A percentile compares a stretch with the other conserved stretches of the same genome.
These are phyloP conservation scores for Mollisia scopiformis DNA, from an alignment of 2,329 filamentous ascomycete genomes.

Conservation along the genomic window DNA sequence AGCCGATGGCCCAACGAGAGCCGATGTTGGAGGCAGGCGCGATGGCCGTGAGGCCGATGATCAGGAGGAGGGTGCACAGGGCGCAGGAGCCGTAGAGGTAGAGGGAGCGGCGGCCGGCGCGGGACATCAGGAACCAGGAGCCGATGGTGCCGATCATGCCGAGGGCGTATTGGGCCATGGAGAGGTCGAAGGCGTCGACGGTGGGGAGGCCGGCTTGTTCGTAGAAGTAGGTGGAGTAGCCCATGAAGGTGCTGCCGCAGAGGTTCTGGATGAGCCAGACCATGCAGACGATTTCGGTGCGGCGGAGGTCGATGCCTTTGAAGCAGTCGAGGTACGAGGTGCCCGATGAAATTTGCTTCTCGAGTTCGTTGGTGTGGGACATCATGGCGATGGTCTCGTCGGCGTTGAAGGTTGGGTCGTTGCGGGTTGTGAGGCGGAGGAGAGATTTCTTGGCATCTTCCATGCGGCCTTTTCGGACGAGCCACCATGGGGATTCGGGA, in stretches of 20 bases:
- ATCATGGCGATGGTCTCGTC: conserved; percentile 49
- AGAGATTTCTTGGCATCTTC: conserved; percentile 48
- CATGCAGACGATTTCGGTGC: conserved; percentile 57
- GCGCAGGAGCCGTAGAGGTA: conserved; percentile 50
- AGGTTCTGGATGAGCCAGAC: conserved; percentile 66
- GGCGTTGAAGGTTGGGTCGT: conserved; percentile 23
- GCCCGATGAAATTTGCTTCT: conserved; percentile 45
- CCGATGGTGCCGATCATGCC: conserved; percentile 53
- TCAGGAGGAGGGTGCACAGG: conserved; percentile 45
- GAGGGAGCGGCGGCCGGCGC: conserved; percentile 52
- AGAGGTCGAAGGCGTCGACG: conserved; percentile 55
- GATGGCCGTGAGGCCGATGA: conserved; percentile 49
- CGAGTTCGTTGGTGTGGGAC: conserved; percentile 56
- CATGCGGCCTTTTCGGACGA: conserved; percentile 46
- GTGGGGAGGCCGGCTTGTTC: conserved; percentile 54
- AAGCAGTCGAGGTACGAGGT: conserved; percentile 55
- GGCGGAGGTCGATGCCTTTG: conserved; percentile 48
- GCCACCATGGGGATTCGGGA: conserved; percentile 52
- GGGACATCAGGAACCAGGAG: conserved; percentile 51
- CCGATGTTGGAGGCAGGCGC: conserved; percentile 42
- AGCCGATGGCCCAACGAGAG: conserved; percentile 46
- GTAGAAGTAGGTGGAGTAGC: conserved; percentile 65
- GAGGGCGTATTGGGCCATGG: conserved; percentile 49
- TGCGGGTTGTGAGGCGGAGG: conserved; percentile 43
- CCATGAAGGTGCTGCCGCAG: conserved; percentile 64